Evolutionary conservation across 2,329 filamentous ascomycete species (phyloP).

Genomic region (Gnomoniopsis sp.): DNA sequence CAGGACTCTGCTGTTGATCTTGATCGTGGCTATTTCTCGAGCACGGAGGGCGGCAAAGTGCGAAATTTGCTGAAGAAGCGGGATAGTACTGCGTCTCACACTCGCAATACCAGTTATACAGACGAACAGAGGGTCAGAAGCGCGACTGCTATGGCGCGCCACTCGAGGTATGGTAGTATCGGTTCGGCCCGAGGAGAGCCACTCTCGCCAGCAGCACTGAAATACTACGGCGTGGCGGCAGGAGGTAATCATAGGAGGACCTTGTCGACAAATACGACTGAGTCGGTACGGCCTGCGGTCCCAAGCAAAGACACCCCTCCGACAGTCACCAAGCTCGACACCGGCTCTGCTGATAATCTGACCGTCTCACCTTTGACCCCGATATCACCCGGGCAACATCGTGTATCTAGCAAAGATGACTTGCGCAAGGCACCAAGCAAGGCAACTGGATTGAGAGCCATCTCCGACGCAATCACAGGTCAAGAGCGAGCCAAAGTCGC

Average conservation of each 20-base stretch:
- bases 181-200: slow-evolving; percentile 66
- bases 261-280: slow-evolving; percentile 56
- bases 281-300: slow-evolving; percentile 49
- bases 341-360: slow-evolving; percentile 31
- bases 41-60: slow-evolving; percentile 75
- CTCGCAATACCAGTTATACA: slow-evolving; percentile 71
- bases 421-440: slow-evolving; percentile 40
- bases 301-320: slow-evolving; percentile 54
- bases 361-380: slow-evolving; percentile 34
- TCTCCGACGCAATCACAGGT: slow-evolving; percentile 70
- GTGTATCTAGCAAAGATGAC: slow-evolving; percentile 25
- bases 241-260: slow-evolving; percentile 52
- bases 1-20: slow-evolving; percentile 57
- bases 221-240: slow-evolving; percentile 61
- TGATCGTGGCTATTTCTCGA: slow-evolving; percentile 91
- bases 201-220: slow-evolving; percentile 62
- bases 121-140: slow-evolving; percentile 70
- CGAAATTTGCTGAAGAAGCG: slow-evolving; percentile 81
- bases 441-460: slow-evolving; percentile 65
- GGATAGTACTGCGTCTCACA: slow-evolving; percentile 55
- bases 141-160: slow-evolving; percentile 63
- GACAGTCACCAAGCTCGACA: slow-evolving; percentile 59
- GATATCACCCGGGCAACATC: slow-evolving; percentile 42
- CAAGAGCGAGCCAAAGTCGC: slow-evolving; percentile 49
- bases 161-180: slow-evolving; percentile 75